Conservation (phyloP, 2,329 filamentous ascomycete species). For the Teratosphaeria zuluensis region DNA sequence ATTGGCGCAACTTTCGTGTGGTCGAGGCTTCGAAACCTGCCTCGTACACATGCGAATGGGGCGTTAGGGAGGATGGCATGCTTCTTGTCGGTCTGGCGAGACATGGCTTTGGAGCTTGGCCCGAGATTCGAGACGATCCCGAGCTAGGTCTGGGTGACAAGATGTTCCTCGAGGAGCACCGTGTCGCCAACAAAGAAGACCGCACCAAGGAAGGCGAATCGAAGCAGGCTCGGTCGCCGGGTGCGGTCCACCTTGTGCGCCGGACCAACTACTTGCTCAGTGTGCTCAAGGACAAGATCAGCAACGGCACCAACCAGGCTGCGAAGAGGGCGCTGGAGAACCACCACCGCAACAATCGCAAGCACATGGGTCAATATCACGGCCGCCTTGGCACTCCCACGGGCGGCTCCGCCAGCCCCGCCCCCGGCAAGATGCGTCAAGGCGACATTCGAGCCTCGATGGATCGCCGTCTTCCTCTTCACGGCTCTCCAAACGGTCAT, state of each 20-base stretch:
- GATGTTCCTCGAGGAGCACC: slow-evolving; percentile 92
- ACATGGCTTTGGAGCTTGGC: slow-evolving; percentile 94
- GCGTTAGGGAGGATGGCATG: slow-evolving; percentile 91
- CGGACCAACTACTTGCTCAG: slow-evolving; percentile 91
- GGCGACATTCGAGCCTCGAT: slow-evolving; percentile 25
- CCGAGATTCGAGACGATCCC: slow-evolving; percentile 81
- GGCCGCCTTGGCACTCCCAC: slow-evolving; percentile 48
- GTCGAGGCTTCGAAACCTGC: slow-evolving; percentile 87
- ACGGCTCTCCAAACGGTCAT: slow-evolving; percentile 37
- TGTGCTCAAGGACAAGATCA: slow-evolving; percentile 79
- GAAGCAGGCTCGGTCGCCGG: slow-evolving; percentile 74
- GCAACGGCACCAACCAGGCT: slow-evolving; percentile 52
- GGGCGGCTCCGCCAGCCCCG: slow-evolving; percentile 63
- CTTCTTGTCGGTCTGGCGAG: slow-evolving; percentile 84
- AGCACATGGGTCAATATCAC: slow-evolving; percentile 46
- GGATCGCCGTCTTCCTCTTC: slow-evolving; percentile 22
- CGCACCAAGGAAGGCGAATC: slow-evolving; percentile 65
- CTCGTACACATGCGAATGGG: slow-evolving; percentile 86
- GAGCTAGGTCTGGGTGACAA: slow-evolving; percentile 82
- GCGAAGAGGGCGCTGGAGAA: slow-evolving; percentile 79
- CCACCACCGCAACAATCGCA: slow-evolving; percentile 91
- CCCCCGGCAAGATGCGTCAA: slow-evolving; percentile 37
- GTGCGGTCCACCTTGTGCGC: slow-evolving; percentile 92
- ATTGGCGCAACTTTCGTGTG: slow-evolving; percentile 74
- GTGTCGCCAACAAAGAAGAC: slow-evolving; percentile 96